Evolutionary conservation across 2,329 filamentous ascomycete genomes (phyloP).

Genomic region (Talaromyces sp.): DNA sequence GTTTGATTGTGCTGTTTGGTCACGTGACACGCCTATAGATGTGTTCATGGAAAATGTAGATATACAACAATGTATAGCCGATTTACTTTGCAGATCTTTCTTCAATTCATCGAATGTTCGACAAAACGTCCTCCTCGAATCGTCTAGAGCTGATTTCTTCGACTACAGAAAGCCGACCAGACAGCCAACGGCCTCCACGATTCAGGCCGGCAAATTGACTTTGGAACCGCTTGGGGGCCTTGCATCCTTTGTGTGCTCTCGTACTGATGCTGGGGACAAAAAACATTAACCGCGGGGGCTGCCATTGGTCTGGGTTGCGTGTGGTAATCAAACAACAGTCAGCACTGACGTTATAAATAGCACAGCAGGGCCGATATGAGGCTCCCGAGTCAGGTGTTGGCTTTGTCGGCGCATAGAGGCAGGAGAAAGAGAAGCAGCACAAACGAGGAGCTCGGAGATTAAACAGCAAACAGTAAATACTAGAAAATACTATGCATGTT

Average conservation of each 20-base stretch:
- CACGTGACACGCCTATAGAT: not conserved
- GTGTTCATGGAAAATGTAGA: not conserved
- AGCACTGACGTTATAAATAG: not conserved
- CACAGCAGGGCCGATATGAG: not conserved
- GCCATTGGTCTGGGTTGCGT: not conserved
- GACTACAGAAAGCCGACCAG: no score
- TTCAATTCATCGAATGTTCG: not conserved
- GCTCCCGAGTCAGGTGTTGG: not conserved
- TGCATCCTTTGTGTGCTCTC: not conserved
- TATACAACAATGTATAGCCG: not conserved
- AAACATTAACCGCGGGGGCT: not conserved
- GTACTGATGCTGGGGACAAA: not conserved
- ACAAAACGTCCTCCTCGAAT: not conserved
- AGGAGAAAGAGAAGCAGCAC: not conserved
- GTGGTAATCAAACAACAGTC: not conserved
- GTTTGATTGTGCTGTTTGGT: not conserved
- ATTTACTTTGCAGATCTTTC: not conserved
- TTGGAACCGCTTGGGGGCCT: not conserved
- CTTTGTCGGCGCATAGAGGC: not conserved
- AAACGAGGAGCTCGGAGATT: not conserved
- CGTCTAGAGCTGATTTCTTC: not conserved
- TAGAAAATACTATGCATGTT: no score
- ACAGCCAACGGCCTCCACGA: not conserved
- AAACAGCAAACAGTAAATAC: not conserved
- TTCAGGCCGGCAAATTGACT: not conserved